These are phyloP conservation scores for Fusarium tricinctum DNA, from an alignment of 2,329 filamentous ascomycete species.

Conservation along the genomic window DNA sequence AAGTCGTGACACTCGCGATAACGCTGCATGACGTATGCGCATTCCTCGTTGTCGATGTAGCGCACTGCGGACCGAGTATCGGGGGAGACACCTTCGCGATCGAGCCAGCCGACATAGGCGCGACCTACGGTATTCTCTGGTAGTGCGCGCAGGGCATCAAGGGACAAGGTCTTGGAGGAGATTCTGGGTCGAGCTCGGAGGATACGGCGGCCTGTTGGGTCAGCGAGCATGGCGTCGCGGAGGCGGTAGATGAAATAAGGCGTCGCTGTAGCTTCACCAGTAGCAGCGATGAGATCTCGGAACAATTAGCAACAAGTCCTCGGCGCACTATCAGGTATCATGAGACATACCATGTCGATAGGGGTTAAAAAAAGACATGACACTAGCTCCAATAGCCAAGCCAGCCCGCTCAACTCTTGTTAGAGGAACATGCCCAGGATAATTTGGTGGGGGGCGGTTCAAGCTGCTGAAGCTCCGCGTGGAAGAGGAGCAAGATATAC, in stretches of 20 bases:
- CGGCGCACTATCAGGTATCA: too few species aligned
- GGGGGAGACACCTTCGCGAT: conserved; percentile 91
- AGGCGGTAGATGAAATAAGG: conserved; percentile 96
- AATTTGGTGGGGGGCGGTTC: conserved; percentile 87
- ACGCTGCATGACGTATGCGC: conserved; percentile 98
- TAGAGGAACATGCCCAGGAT: conserved; percentile 92
- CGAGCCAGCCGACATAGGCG: conserved; percentile 91
- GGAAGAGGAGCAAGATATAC: conserved; percentile 38
- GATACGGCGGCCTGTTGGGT: conserved; percentile 88
- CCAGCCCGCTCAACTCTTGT: conserved; percentile 81
- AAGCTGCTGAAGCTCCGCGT: conserved; percentile 78
- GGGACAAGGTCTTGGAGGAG: conserved; percentile 77
- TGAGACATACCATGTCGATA: conserved; percentile 76
- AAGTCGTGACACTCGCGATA: conserved; percentile 99
- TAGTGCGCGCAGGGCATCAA: conserved; percentile 78
- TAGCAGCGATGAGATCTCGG: conserved; percentile 88
- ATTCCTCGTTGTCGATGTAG: conserved; percentile 95
- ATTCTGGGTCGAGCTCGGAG: conserved; percentile 91
- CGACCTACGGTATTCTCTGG: conserved; percentile 82
- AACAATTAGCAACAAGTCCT: background rate
- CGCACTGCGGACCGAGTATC: conserved; percentile 86
- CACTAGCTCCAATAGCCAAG: conserved; percentile 75
- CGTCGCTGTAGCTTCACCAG: conserved; percentile 94
- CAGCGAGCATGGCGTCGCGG: conserved; percentile 88
- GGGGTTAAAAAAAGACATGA: conserved; percentile 78